Percentiles rank a stretch among this genome's conserved stretches.
These are phyloP conservation scores for Dicorynia guianensis DNA, from an alignment of 306 rosid species.

Conservation along the genomic window DNA sequence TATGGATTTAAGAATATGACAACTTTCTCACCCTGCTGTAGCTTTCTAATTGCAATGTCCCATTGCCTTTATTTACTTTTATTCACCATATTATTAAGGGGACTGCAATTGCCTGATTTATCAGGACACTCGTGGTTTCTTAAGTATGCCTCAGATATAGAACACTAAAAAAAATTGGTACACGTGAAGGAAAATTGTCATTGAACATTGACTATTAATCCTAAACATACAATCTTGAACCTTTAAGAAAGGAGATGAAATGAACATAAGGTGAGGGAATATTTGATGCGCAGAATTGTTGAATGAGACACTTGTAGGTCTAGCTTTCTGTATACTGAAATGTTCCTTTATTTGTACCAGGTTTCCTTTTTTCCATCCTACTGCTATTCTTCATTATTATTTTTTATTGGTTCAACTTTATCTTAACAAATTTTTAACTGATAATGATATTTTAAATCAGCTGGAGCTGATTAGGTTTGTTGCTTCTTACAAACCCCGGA, in stretches of 20 bases:
- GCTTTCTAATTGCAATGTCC: not conserved
- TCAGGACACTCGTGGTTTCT: constrained; percentile 23
- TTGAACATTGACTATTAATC: constrained; percentile 26
- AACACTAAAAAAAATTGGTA: constrained; percentile 6
- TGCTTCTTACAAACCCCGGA: constrained; percentile 82
- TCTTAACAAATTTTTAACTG: constrained; percentile 37
- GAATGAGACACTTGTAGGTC: constrained; percentile 11
- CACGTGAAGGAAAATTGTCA: not conserved
- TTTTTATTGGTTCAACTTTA: constrained; percentile 12
- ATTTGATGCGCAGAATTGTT: not conserved
- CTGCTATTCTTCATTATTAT: not conserved
- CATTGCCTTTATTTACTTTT: constrained; percentile 24
- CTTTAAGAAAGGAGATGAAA: constrained; percentile 8
- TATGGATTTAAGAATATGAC: not conserved
- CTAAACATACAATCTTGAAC: constrained; percentile 15
- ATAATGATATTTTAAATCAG: constrained; percentile 61
- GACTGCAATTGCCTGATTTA: not conserved
- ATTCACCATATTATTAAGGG: constrained; percentile 12
- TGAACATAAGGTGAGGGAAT: not conserved
- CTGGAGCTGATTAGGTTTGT: constrained; percentile 79
- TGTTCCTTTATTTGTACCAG: not conserved
- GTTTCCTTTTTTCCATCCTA: constrained; percentile 22
- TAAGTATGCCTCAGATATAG: constrained; percentile 10
- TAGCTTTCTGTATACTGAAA: constrained; percentile 21
- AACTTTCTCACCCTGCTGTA: not conserved